Conservation (phyloP, 768 basidiomycete genomes). For the Suillus subluteus region DNA sequence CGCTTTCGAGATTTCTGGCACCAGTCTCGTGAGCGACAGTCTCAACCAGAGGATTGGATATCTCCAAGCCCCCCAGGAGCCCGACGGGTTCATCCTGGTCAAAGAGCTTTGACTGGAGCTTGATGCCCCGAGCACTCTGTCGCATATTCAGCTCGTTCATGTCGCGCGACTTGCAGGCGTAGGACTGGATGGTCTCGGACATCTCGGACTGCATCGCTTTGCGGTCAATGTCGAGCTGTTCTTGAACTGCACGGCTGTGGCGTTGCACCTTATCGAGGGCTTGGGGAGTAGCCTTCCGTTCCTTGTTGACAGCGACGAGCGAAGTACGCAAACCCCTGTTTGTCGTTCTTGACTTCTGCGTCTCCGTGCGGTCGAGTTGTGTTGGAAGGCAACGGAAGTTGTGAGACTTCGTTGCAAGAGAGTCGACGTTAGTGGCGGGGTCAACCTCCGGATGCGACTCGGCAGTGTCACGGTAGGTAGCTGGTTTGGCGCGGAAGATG, state of each 20-base stretch:
- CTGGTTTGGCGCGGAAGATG: background rate
- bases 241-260: background rate
- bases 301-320: background rate
- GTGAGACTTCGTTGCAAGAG: background rate
- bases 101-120: slow-evolving; percentile 2
- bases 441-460: background rate
- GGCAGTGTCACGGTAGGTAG: background rate
- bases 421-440: background rate
- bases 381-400: background rate
- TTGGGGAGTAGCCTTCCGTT: background rate
- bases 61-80: background rate
- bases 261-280: background rate
- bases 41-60: background rate
- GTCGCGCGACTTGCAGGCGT: background rate
- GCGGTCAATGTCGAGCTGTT: background rate
- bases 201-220: background rate
- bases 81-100: background rate
- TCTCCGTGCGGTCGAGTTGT: background rate
- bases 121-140: background rate
- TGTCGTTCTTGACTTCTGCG: background rate
- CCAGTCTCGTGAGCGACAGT: background rate
- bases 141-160: background rate
- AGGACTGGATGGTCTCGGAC: background rate
- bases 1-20: background rate
- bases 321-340: background rate